These are phyloP conservation scores for Hypoxylon lienhwacheense DNA, from an alignment of 495 filamentous ascomycete species.

Conservation along the genomic window DNA sequence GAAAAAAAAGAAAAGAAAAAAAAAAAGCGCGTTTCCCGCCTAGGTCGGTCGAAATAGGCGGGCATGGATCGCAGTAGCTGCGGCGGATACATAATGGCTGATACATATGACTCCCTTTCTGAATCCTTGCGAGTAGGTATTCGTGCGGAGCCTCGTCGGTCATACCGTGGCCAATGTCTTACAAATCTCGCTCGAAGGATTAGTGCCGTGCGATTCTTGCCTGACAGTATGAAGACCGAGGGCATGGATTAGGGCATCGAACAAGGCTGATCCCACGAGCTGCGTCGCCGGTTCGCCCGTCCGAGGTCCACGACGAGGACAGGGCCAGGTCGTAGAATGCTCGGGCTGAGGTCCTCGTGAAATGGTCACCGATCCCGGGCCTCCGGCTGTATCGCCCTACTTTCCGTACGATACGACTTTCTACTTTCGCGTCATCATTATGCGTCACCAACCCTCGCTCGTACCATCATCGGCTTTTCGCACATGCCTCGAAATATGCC, in stretches of 20 bases:
- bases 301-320: not conserved
- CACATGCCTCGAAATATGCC: slow-evolving; percentile 1
- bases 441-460: slow-evolving; percentile 16
- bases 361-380: slow-evolving; percentile 11
- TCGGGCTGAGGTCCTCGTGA: slow-evolving; percentile 1
- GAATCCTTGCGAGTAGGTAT: not conserved
- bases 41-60: not conserved
- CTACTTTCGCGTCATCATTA: slow-evolving; percentile 12
- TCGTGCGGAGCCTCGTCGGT: not conserved
- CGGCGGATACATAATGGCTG: not conserved
- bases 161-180: slow-evolving; percentile 1
- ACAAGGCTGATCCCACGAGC: slow-evolving; percentile 1
- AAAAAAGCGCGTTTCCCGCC: not conserved
- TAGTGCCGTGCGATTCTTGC: not conserved
- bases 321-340: not conserved
- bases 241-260: not conserved
- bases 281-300: not conserved
- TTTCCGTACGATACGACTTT: slow-evolving; percentile 9
- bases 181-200: not conserved
- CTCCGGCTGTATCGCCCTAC: not conserved
- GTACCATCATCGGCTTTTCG: slow-evolving; percentile 13
- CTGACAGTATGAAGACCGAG: not conserved
- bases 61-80: slow-evolving; percentile 5
- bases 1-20: slow-evolving; percentile 4
- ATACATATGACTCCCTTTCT: not conserved